Conservation (phyloP, 108 stramenopile species). For the Nannochloropsis oceanica region DNA sequence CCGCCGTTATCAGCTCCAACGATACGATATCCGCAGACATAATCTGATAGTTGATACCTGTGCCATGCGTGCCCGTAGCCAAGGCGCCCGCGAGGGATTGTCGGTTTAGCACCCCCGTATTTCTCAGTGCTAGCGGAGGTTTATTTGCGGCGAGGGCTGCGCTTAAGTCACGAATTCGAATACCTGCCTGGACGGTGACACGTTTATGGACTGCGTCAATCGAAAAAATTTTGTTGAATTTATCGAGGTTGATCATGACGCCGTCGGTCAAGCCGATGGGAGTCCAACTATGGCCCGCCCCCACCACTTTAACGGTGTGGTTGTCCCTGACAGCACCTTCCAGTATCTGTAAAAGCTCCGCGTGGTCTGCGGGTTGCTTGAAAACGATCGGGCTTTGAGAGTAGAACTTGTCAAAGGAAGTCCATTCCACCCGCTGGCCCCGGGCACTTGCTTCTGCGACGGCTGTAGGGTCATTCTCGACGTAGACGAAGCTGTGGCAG, state of each 20-base stretch:
- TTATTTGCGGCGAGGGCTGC: not conserved
- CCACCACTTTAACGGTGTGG: not conserved
- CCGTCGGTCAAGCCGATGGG: not conserved
- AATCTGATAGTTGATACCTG: not conserved
- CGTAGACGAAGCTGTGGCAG: not conserved
- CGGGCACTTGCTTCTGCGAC: not conserved
- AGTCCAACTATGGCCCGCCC: not conserved
- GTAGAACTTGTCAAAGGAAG: not conserved
- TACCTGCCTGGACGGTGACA: not conserved
- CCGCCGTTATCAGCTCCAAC: not conserved
- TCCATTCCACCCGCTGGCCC: not conserved
- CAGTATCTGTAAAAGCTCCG: not conserved
- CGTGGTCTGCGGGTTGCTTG: not conserved
- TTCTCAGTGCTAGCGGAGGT: not conserved
- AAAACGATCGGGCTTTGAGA: not conserved
- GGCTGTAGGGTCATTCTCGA: not conserved
- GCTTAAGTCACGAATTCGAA: not conserved
- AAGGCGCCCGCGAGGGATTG: not conserved
- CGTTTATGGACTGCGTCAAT: not conserved
- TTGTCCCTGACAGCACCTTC: not conserved
- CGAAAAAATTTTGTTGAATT: not conserved
- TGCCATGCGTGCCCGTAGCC: not conserved
- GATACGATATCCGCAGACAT: not conserved
- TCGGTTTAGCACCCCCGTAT: not conserved
- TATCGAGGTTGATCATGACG: not conserved